phyloP scores from a whole-genome alignment of 768 basidiomycete genomes.

The Butyriboletus loyo region DNA sequence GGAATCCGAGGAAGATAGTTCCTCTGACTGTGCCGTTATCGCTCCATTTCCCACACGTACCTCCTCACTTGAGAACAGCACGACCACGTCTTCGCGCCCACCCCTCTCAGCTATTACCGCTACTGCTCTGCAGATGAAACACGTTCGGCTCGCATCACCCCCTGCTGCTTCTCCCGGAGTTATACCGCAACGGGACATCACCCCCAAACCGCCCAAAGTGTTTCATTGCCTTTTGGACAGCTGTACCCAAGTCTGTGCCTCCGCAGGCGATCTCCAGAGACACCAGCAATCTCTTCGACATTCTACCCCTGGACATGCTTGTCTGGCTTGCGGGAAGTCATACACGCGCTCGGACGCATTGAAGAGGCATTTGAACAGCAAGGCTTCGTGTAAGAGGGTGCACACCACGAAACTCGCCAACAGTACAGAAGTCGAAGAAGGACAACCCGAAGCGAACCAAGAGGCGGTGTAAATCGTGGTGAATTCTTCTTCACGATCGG shows the following conservation, averaged over 20 bases:
- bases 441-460: constrained; percentile 14
- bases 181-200: neutral
- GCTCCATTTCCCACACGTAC: neutral
- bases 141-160: constrained; percentile 17
- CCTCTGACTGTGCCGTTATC: neutral
- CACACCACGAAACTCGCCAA: constrained; percentile 16
- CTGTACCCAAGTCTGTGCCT: constrained; percentile 30
- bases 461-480: constrained; percentile 16
- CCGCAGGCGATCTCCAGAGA: constrained; percentile 25
- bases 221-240: constrained; percentile 24
- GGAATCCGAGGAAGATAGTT: neutral
- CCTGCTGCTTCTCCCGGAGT: constrained; percentile 1
- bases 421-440: constrained; percentile 6
- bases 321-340: constrained; percentile 24
- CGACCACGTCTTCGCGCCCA: neutral
- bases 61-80: neutral
- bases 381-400: constrained; percentile 24
- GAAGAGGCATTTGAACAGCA: constrained; percentile 32
- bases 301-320: constrained; percentile 18
- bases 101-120: constrained; percentile 4
- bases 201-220: constrained; percentile 9
- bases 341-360: constrained; percentile 32
- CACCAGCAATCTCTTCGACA: constrained; percentile 32
- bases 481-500: constrained; percentile 3
- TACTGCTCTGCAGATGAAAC: constrained; percentile 9